Evolutionary conservation across 2,329 filamentous ascomycete genomes (phyloP).

Genomic region (Amauroascus niger): DNA sequence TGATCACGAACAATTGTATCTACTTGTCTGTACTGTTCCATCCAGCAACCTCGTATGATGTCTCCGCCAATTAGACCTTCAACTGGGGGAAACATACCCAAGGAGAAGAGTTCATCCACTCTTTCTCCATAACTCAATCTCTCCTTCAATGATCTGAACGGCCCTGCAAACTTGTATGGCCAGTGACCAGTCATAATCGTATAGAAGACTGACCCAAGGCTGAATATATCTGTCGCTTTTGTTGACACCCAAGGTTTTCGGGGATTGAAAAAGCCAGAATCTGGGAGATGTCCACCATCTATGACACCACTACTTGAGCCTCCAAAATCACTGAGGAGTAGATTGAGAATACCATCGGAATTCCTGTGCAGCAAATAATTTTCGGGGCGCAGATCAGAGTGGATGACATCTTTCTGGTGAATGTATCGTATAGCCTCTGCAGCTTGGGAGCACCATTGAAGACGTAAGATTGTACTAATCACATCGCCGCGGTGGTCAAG

Average conservation of each 20-base stretch:
- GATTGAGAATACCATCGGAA: conserved; percentile 21
- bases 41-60: conserved; percentile 13
- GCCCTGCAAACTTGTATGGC: conserved; percentile 9
- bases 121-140: conserved; percentile 9
- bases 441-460: conserved; percentile 24
- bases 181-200: conserved; percentile 16
- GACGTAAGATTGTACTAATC: conserved; percentile 15
- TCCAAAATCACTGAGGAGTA: conserved; percentile 28
- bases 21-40: conserved; percentile 10
- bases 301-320: conserved; percentile 15
- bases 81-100: conserved; percentile 5
- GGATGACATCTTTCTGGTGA: conserved; percentile 26
- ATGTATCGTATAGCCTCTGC: conserved; percentile 25
- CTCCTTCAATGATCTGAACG: conserved; percentile 9
- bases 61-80: conserved; percentile 3
- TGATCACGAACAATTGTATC: no score
- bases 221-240: conserved; percentile 16
- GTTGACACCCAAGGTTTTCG: conserved; percentile 12
- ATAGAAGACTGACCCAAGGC: conserved; percentile 14
- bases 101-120: conserved; percentile 12
- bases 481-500: conserved; percentile 17
- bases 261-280: conserved; percentile 21
- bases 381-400: conserved; percentile 28
- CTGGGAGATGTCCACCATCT: conserved; percentile 21
- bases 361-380: conserved; percentile 27